Percentiles rank a stretch among this genome's conserved stretches.
These are phyloP conservation scores for Cercospora berteroae DNA, from an alignment of 2,329 filamentous ascomycete species.

Conservation along the genomic window DNA sequence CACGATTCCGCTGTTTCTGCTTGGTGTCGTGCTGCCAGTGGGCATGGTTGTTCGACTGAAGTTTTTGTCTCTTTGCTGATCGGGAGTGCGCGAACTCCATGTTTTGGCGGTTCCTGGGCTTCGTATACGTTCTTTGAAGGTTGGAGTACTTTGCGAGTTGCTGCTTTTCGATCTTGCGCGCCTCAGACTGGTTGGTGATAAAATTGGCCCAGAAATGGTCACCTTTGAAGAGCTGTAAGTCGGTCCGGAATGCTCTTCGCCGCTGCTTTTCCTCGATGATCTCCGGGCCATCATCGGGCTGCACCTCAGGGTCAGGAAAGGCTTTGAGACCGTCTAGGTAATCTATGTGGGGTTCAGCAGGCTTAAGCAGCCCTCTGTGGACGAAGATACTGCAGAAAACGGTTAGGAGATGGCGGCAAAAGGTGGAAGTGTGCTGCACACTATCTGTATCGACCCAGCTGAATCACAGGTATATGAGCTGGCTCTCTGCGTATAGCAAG, in stretches of 20 bases:
- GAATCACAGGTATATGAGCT: slow-evolving; percentile 22
- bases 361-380: slow-evolving; percentile 4
- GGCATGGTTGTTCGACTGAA: too few species aligned
- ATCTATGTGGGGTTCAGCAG: slow-evolving; percentile 17
- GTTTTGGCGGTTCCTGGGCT: too few species aligned
- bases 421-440: slow-evolving; percentile 9
- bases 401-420: neutral
- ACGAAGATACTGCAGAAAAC: slow-evolving; percentile 24
- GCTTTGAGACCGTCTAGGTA: slow-evolving; percentile 12
- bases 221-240: slow-evolving; percentile 9
- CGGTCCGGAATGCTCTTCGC: slow-evolving; percentile 15
- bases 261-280: slow-evolving; percentile 14
- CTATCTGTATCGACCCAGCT: slow-evolving; percentile 28
- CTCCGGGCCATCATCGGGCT: slow-evolving; percentile 5
- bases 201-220: slow-evolving; percentile 18
- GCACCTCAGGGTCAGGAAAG: slow-evolving; percentile 3
- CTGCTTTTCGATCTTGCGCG: slow-evolving; percentile 17
- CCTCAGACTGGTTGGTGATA: slow-evolving; percentile 11
- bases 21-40: too few species aligned
- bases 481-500: slow-evolving; percentile 3
- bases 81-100: too few species aligned
- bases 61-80: too few species aligned
- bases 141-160: too few species aligned
- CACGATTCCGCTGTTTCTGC: too few species aligned
- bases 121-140: too few species aligned